These are phyloP conservation scores for Fusarium lateritium DNA, from an alignment of 2,329 filamentous ascomycete genomes.

Conservation along the genomic window DNA sequence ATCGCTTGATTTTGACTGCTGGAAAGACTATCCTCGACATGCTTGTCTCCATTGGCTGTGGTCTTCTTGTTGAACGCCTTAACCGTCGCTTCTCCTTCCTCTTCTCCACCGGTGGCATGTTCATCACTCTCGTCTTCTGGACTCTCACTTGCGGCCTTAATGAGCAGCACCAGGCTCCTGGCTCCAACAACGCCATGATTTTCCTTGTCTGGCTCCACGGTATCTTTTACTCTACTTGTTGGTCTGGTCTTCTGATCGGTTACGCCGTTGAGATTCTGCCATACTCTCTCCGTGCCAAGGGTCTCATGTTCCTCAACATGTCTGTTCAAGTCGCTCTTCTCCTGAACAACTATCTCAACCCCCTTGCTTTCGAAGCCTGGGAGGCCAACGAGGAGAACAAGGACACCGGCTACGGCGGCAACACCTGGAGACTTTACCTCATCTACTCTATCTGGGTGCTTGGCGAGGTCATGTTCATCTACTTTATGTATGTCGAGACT, in stretches of 20 bases:
- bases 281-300: conserved; percentile 70
- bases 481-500: conserved; percentile 79
- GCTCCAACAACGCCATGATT: conserved; percentile 68
- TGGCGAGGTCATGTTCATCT: conserved; percentile 72
- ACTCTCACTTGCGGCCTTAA: conserved; percentile 68
- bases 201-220: conserved; percentile 73
- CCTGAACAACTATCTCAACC: conserved; percentile 67
- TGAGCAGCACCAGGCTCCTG: conserved; percentile 58
- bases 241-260: conserved; percentile 70
- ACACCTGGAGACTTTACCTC: conserved; percentile 76
- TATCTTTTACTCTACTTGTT: conserved; percentile 72
- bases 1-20: conserved; percentile 68
- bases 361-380: neutral
- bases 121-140: conserved; percentile 64
- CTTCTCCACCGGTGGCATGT: conserved; percentile 64
- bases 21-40: conserved; percentile 73
- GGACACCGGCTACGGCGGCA: conserved; percentile 66
- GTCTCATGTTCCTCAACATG: conserved; percentile 75
- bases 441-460: conserved; percentile 76
- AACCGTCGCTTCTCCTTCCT: conserved; percentile 70
- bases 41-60: conserved; percentile 69
- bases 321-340: conserved; percentile 73
- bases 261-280: conserved; percentile 73
- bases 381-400: neutral
- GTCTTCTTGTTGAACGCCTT: conserved; percentile 64